Evolutionary conservation across 208 protist genomes (phyloP), one percentile per base, ranked within the genome.

Genomic region (Kentomonas sorsogonicus): DNA sequence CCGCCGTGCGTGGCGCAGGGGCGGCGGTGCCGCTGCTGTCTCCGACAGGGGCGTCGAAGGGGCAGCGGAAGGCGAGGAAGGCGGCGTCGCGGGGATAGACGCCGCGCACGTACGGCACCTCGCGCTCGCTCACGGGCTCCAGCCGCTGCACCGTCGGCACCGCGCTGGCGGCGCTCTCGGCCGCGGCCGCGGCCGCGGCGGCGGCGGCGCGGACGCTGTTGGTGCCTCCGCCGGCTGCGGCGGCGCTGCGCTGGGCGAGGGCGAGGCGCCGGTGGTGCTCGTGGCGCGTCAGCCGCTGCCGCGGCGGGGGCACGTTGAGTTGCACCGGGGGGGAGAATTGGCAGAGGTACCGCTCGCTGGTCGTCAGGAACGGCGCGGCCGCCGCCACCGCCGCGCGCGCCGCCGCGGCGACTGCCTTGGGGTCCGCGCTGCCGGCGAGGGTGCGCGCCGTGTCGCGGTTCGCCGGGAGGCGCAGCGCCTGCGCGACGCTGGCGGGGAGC

Each of bases 301-400:
- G 53, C 2, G 68, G 72, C 18, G 83, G 86, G 9, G 75, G 34
- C 3, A 81, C 77, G 62, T 93, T 93, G 23, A 93, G 58, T 56
- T 84, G 80, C 51, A 93, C 86, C 27, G 86, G 86, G 1, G 72
- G 45, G 7, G 82, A 90, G 69, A 93, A 93, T 15, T 77, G 62
- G 33, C 79, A 69, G 22, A 93, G 72, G 63, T 72, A 89, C 51
- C 56, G 64, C 56, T 93, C 86, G 38, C 79, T 93, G 25, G 67
- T 57, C 2, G 74, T 81, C 38, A 93, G 71, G n/a, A 57, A 58
- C 2, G 54, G 29, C 23, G 55, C 66, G 9, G 74, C 59, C 23
- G 71, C 71, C 26, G 22, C 68, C 30, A 89, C 80, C 7, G 75
- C 83, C n/a, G 66, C 63, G 30, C 59, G 50, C 3, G 86, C 86